These are phyloP conservation scores for Ambrosiella cleistominuta DNA, from an alignment of 2,329 filamentous ascomycete genomes.

Conservation along the genomic window DNA sequence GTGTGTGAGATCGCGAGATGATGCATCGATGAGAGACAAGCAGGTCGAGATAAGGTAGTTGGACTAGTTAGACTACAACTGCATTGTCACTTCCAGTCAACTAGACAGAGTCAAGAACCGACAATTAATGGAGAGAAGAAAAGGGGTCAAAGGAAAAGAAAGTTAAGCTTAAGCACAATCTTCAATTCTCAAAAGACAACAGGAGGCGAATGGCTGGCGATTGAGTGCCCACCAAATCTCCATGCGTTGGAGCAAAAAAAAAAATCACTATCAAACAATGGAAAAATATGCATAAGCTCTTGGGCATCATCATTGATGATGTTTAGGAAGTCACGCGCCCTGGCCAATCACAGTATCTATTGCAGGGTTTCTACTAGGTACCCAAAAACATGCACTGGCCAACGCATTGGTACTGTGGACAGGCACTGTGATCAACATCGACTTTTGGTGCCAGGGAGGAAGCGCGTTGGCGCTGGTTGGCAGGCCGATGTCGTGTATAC, in stretches of 20 bases:
- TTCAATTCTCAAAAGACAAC: background rate
- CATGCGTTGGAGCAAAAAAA: background rate
- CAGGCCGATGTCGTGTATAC: background rate
- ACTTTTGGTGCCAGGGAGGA: background rate
- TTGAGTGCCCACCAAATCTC: background rate
- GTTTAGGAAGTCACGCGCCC: conserved; percentile 9
- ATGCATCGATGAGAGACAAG: background rate
- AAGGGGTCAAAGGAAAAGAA: background rate
- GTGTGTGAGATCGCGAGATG: background rate
- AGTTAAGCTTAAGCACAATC: background rate
- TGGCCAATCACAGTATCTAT: conserved; percentile 8
- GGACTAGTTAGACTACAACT: background rate
- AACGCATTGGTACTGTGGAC: background rate
- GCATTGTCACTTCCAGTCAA: background rate
- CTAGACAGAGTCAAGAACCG: background rate
- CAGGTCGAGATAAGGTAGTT: background rate
- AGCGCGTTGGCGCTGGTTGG: background rate
- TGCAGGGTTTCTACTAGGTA: background rate
- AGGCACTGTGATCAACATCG: conserved; percentile 1
- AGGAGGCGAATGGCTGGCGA: conserved; percentile 1
- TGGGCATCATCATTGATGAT: conserved; percentile 4
- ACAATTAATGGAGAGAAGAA: background rate
- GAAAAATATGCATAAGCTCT: conserved; percentile 6
- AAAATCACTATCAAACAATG: conserved; percentile 1
- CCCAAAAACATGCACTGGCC: conserved; percentile 8